Percentiles rank a stretch among this genome's conserved stretches.
Evolutionary conservation across 441 rosid species (phyloP).

Genomic region (Pelargonium citronellum): DNA sequence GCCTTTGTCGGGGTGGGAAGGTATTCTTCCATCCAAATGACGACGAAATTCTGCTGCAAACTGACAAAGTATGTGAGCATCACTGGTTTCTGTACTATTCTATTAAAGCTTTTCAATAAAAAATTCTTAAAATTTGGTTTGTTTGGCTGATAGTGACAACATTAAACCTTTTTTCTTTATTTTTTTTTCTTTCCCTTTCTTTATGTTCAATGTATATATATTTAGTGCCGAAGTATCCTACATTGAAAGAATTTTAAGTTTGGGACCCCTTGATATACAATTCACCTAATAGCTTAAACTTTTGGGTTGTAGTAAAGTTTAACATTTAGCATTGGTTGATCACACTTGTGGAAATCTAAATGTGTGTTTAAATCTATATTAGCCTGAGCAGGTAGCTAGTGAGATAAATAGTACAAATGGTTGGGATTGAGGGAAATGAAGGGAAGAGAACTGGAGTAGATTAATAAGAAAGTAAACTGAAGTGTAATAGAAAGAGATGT

Average conservation of each 20-base stretch:
- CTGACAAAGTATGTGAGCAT: conserved; percentile 56
- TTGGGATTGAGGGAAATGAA: background rate
- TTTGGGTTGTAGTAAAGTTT: too few species aligned
- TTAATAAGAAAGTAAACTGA: too few species aligned
- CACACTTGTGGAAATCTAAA: background rate
- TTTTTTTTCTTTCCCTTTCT: background rate
- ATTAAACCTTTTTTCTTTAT: background rate
- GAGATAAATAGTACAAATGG: background rate
- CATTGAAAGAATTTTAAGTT: too few species aligned
- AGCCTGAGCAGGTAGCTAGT: background rate
- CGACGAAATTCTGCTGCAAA: conserved; percentile 60
- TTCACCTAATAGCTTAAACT: too few species aligned
- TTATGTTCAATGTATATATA: background rate
- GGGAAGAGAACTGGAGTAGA: background rate
- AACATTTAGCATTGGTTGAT: background rate
- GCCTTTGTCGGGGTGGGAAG: conserved; percentile 66
- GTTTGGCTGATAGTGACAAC: conserved; percentile 1
- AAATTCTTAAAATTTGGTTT: background rate
- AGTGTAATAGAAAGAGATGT: conserved; percentile 3
- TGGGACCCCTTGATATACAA: too few species aligned
- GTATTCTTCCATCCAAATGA: conserved; percentile 82
- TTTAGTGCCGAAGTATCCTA: too few species aligned
- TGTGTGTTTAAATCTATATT: background rate
- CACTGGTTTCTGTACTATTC: conserved; percentile 20
- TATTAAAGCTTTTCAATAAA: conserved; percentile 4